phyloP scores from a whole-genome alignment of 441 rosid species.

The Eruca vesicaria region DNA sequence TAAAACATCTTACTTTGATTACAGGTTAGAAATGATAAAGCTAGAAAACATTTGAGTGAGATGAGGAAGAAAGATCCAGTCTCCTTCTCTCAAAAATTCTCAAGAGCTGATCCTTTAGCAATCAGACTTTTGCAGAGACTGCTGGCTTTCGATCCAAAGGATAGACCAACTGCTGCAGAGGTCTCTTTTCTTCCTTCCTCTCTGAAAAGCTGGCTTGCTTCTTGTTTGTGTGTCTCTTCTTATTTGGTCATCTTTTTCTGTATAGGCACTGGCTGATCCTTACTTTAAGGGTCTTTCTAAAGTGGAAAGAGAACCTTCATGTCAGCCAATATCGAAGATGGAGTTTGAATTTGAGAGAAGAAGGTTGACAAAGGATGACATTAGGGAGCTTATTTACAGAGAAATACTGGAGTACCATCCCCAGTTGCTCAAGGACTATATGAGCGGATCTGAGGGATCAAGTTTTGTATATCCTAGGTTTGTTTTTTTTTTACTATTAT shows the following conservation, averaged over 20 bases:
- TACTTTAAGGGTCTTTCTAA: conserved; percentile 89
- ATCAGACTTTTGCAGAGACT: conserved; percentile 66
- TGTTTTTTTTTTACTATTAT: not conserved
- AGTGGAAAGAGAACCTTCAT: conserved; percentile 86
- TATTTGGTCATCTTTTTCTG: not conserved
- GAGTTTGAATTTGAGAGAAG: conserved; percentile 96
- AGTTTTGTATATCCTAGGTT: conserved; percentile 95
- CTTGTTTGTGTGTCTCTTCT: not conserved
- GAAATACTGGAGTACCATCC: conserved; percentile 95
- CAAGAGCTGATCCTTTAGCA: conserved; percentile 79
- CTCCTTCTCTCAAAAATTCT: conserved; percentile 66
- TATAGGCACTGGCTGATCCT: conserved; percentile 82
- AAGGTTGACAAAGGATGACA: conserved; percentile 83
- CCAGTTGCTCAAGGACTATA: conserved; percentile 80
- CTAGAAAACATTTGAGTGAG: conserved; percentile 78
- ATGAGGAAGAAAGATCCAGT: conserved; percentile 75
- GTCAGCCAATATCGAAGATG: conserved; percentile 76
- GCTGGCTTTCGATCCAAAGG: conserved; percentile 93
- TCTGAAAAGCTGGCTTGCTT: not conserved
- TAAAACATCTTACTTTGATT: conserved; percentile 4
- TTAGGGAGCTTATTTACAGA: conserved; percentile 70
- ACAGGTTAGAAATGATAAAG: conserved; percentile 93
- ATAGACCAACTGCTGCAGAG: conserved; percentile 88
- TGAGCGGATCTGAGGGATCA: conserved; percentile 73
- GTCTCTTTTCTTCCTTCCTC: conserved; percentile 30